phyloP scores from a whole-genome alignment of 106 monocot genomes.

The Dendrobium nobile region DNA sequence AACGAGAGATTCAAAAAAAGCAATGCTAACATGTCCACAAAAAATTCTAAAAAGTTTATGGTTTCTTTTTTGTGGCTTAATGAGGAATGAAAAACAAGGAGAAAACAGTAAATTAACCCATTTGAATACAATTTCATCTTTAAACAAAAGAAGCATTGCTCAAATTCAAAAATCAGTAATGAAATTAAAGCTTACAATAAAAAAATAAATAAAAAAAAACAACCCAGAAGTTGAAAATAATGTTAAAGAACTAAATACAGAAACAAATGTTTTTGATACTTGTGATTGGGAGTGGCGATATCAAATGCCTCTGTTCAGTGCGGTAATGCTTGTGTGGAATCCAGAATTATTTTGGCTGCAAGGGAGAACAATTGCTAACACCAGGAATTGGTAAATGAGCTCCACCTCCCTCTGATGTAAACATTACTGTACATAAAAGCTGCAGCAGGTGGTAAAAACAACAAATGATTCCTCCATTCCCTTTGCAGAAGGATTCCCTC shows the following conservation, averaged over 20 bases:
- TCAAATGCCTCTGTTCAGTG: constrained; percentile 87
- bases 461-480: constrained; percentile 82
- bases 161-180: not conserved
- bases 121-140: not conserved
- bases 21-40: not conserved
- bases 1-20: not conserved
- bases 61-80: not conserved
- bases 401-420: constrained; percentile 31
- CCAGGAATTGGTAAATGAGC: constrained; percentile 25
- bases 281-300: constrained; percentile 81
- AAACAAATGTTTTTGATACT: constrained; percentile 27
- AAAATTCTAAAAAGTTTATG: not conserved
- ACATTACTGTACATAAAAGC: constrained; percentile 81
- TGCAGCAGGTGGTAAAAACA: constrained; percentile 69
- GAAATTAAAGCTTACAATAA: not conserved
- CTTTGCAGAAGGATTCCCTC: constrained; percentile 26
- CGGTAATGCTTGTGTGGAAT: constrained; percentile 68
- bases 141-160: not conserved
- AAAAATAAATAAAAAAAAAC: not conserved
- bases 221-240: not conserved
- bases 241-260: not conserved
- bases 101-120: not conserved
- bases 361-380: constrained; percentile 13
- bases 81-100: not conserved
- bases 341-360: constrained; percentile 40